Evolutionary conservation across 108 stramenopile genomes (phyloP), one percentile per base, ranked within the genome.

Genomic region (Cyclotella cryptica): DNA sequence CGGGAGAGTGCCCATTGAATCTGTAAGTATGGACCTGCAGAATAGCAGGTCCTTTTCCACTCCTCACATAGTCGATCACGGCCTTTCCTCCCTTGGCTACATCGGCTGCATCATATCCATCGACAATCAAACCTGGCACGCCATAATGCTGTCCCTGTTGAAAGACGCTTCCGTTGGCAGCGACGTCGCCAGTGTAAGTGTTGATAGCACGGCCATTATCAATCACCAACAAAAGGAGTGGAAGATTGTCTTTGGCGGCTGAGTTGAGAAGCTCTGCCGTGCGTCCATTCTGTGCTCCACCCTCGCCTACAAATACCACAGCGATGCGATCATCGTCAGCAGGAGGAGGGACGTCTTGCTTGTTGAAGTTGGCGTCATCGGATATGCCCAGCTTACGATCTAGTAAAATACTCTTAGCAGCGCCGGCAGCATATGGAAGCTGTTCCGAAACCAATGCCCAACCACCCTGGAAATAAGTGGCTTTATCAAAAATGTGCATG

Each of bases 151-250:
- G 79, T 52, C 97, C 98, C 85, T 96, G 96, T 57, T 92, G 60
- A 86, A 87, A 98, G 11, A 98, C 92, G 53, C 95, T 92, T 73
- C 88, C 86, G 84, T 98, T 98, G 42, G 78, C 83, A 19, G 98
- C 98, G 70, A 98, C 90, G 82, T 98, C 98, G 12, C 90, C 95
- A 40, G 98, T 98, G 86, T 97, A 98, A 6, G 98, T 98, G 85
- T 98, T 98, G 86, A 98, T 98, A 57, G 98, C 98, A 58, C 98
- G 91, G 43, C 98, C 98, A 86, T 98, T 98, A 81, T 98, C 98
- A 87, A 98, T 98, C 14, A 96, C 94, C 68, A 98, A 55, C 66
- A 97, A 74, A 28, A 98, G 87, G 27, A 98, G 74, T 30, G 98
- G 98, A 15, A 98, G 90, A 69, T 97, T 95, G 75, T 98, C 98